Evolutionary conservation across 2,329 filamentous ascomycete species (phyloP).

Genomic region (Chalara sp.): DNA sequence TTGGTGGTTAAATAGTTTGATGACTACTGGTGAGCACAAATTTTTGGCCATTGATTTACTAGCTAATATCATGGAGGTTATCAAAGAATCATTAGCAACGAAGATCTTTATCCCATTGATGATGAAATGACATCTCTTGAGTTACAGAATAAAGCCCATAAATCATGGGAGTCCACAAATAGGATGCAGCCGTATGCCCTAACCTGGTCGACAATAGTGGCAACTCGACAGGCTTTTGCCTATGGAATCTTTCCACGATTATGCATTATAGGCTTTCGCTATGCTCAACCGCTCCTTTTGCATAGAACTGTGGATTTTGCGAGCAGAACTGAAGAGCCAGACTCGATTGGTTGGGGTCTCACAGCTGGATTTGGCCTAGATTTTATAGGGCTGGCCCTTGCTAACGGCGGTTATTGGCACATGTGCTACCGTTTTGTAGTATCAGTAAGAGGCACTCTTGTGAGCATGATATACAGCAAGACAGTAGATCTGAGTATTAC

Average conservation of each 20-base stretch:
- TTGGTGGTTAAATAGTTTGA: conserved; percentile 33
- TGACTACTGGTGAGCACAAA: conserved; percentile 15
- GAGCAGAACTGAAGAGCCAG: conserved; percentile 1
- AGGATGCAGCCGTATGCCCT: conserved; percentile 8
- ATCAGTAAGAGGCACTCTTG: conserved; percentile 18
- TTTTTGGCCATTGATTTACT: no score
- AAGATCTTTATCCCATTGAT: conserved; percentile 31
- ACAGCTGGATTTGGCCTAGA: conserved; percentile 14
- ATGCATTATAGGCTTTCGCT: conserved; percentile 10
- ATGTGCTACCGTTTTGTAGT: conserved; percentile 15
- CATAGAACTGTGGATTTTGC: conserved; percentile 8
- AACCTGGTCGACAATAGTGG: conserved; percentile 15
- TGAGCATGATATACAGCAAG: conserved; percentile 22
- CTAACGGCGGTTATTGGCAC: conserved; percentile 16
- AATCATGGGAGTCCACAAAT: conserved; percentile 8
- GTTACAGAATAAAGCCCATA: conserved; percentile 7
- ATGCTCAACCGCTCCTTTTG: conserved; percentile 15
- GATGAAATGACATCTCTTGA: conserved; percentile 16
- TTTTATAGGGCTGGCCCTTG: conserved; percentile 22
- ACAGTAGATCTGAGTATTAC: conserved; percentile 22
- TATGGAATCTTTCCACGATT: conserved; percentile 10
- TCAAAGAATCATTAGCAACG: conserved; percentile 26
- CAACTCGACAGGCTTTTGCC: conserved; percentile 12
- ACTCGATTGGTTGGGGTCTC: conserved; percentile 14
- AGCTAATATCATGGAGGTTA: conserved; percentile 22